Percentiles rank a stretch among this genome's conserved stretches.
phyloP scores from a whole-genome alignment of 768 basidiomycete genomes.

The Russula emetica region DNA sequence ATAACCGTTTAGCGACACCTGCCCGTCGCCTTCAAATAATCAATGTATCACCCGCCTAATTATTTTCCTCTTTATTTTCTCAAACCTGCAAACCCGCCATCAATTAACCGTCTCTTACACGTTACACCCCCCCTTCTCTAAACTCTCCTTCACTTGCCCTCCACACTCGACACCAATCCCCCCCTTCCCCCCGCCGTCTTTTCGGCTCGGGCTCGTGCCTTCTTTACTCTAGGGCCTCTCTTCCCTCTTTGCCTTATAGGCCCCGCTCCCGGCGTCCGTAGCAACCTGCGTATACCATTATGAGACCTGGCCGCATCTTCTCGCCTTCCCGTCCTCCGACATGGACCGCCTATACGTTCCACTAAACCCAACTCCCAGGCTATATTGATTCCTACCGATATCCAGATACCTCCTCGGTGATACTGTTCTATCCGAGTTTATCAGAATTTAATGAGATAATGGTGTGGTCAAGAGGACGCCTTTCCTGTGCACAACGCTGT shows the following conservation, averaged over 20 bases:
- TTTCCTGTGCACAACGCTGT: too few species aligned
- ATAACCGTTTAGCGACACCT: background rate
- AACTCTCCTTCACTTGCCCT: background rate
- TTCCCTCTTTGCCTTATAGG: background rate
- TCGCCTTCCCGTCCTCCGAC: slow-evolving; percentile 5
- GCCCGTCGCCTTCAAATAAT: background rate
- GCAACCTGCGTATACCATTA: slow-evolving; percentile 15
- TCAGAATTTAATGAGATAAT: slow-evolving; percentile 10
- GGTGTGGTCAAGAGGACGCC: background rate
- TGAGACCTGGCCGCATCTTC: slow-evolving; percentile 19
- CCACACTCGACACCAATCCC: background rate
- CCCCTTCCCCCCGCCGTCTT: background rate
- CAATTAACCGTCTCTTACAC: slow-evolving; percentile 17
- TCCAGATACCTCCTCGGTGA: slow-evolving; percentile 13
- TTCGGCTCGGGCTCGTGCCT: background rate
- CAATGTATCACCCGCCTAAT: background rate
- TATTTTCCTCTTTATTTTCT: background rate
- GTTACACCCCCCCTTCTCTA: slow-evolving; percentile 4
- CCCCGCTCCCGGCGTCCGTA: slow-evolving; percentile 7
- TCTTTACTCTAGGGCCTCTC: background rate
- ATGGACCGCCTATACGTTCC: slow-evolving; percentile 5
- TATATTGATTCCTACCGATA: slow-evolving; percentile 9
- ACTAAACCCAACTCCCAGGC: background rate
- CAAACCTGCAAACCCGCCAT: background rate
- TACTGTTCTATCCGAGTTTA: slow-evolving; percentile 5